These are phyloP conservation scores for carrot (Daucus carota) DNA, from an alignment of 129 eudicot species.

Conservation along the genomic window DNA sequence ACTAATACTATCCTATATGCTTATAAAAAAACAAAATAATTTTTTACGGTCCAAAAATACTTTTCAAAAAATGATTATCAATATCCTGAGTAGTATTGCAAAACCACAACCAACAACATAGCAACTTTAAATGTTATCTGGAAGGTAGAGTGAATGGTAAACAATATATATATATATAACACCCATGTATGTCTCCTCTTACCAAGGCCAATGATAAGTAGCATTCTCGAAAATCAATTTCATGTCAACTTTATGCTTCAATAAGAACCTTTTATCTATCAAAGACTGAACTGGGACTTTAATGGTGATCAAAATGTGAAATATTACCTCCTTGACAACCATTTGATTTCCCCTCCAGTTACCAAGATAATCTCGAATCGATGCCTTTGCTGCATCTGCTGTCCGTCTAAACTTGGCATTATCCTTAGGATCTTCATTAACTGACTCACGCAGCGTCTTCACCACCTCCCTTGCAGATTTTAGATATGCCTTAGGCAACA, in stretches of 20 bases:
- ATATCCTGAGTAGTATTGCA: too few relatives aligned
- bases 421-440: constrained; percentile 73
- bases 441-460: constrained; percentile 68
- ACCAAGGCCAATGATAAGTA: neutral
- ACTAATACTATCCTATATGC: neutral
- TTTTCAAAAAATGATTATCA: too few relatives aligned
- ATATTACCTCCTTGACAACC: constrained; percentile 56
- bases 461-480: constrained; percentile 88
- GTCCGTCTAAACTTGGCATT: constrained; percentile 74
- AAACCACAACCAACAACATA: neutral
- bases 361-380: constrained; percentile 63
- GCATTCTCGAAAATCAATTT: neutral
- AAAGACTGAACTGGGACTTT: neutral
- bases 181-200: neutral
- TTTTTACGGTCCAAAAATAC: neutral
- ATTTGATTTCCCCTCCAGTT: constrained; percentile 70
- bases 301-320: neutral
- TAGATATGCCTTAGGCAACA: constrained; percentile 89
- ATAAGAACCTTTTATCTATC: neutral
- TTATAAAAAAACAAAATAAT: too few relatives aligned
- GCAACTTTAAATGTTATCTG: neutral
- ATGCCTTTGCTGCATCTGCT: constrained; percentile 91
- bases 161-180: neutral
- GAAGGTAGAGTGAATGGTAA: neutral
- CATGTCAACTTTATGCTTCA: neutral